These are phyloP conservation scores for Microsporum audouinii DNA, from an alignment of 2,329 filamentous ascomycete species.

Conservation along the genomic window DNA sequence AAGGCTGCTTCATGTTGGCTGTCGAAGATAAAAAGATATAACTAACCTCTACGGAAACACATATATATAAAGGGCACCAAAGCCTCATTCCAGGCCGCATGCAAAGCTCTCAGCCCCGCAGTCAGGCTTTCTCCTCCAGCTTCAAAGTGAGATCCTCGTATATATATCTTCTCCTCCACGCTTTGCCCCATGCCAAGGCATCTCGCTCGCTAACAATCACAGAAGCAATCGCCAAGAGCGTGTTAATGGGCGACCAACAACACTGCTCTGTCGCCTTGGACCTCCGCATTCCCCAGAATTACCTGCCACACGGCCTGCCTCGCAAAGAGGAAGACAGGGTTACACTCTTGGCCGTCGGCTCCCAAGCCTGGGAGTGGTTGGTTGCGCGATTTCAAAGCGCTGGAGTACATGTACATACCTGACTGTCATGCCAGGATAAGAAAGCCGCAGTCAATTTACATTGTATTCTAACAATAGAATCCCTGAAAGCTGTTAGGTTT, in stretches of 20 bases:
- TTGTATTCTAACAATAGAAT: not conserved
- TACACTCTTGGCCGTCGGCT: not conserved
- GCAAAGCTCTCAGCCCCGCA: not conserved
- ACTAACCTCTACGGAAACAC: not conserved
- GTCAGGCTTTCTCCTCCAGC: not conserved
- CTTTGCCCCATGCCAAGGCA: not conserved
- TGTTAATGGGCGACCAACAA: not conserved
- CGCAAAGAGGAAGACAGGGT: not conserved
- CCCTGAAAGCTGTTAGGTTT: not conserved
- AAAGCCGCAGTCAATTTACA: not conserved
- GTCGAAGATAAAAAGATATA: not conserved
- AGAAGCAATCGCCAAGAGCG: not conserved
- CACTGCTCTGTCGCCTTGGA: not conserved
- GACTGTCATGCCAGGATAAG: not conserved
- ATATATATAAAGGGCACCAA: not conserved
- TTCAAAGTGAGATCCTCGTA: slow-evolving; percentile 1
- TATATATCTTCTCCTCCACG: not conserved
- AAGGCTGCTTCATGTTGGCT: not conserved
- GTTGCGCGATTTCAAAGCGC: not conserved
- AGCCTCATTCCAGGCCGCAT: not conserved
- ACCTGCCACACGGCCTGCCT: not conserved
- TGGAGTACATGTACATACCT: not conserved
- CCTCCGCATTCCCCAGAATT: not conserved
- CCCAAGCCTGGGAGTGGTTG: not conserved
- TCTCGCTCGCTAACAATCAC: not conserved